Evolutionary conservation across 106 monocot genomes (phyloP).

Genomic region (Phalaenopsis aphrodite): DNA sequence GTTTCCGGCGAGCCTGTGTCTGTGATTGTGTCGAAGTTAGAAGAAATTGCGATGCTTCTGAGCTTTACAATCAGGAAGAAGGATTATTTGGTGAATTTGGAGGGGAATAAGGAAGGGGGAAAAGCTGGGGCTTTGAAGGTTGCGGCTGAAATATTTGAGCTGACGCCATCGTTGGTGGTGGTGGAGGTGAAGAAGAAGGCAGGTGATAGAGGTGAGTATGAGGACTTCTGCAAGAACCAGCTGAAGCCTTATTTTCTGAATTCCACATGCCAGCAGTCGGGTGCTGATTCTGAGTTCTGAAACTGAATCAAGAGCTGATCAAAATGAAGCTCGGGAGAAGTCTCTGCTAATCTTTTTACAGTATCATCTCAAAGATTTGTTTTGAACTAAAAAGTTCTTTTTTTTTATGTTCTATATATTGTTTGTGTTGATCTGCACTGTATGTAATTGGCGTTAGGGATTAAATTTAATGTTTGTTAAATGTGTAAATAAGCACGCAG

Average conservation of each 20-base stretch:
- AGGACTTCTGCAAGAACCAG: slow-evolving; percentile 3
- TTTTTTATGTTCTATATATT: too few species aligned
- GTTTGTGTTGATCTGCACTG: too few species aligned
- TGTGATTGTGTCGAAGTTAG: slow-evolving; percentile 21
- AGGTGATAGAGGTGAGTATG: slow-evolving; percentile 16
- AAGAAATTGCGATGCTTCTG: slow-evolving; percentile 22
- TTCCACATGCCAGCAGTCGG: not conserved
- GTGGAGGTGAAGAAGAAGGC: slow-evolving; percentile 4
- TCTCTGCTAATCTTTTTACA: too few species aligned
- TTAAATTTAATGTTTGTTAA: too few species aligned
- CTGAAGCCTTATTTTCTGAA: slow-evolving; percentile 8
- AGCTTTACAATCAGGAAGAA: slow-evolving; percentile 23
- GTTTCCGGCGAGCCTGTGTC: slow-evolving; percentile 17
- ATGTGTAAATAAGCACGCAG: too few species aligned
- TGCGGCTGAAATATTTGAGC: slow-evolving; percentile 25
- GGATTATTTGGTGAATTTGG: slow-evolving; percentile 22
- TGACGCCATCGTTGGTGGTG: slow-evolving; percentile 9
- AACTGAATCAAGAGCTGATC: not conserved
- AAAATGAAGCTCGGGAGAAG: not conserved
- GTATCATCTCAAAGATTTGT: too few species aligned
- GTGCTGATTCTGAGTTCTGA: slow-evolving; percentile 6
- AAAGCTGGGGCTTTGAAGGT: slow-evolving; percentile 12
- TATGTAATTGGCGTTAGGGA: too few species aligned
- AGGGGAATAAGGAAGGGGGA: slow-evolving; percentile 21
- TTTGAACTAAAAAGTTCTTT: too few species aligned